These are phyloP conservation scores for Zoysia matrella DNA, from an alignment of 202 grass and related monocot species.

Conservation along the genomic window DNA sequence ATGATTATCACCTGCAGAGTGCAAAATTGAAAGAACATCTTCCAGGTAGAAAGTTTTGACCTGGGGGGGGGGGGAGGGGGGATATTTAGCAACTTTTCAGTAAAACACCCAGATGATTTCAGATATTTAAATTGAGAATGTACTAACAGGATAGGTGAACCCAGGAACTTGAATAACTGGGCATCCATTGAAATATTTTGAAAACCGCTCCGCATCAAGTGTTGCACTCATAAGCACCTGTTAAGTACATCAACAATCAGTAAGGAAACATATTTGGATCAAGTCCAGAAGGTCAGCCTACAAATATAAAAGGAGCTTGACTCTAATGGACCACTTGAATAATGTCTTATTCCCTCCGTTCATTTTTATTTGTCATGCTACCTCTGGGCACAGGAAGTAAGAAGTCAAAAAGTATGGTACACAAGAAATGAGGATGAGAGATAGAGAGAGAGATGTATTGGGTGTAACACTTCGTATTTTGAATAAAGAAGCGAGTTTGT, in stretches of 20 bases:
- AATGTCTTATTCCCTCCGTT: neutral
- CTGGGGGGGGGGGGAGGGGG: constrained; percentile 29
- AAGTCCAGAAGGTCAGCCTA: neutral
- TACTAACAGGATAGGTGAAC: constrained; percentile 92
- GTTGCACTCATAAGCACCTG: constrained; percentile 99
- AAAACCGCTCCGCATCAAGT: constrained; percentile 87
- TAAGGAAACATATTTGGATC: constrained; percentile 7
- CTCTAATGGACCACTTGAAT: neutral
- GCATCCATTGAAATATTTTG: constrained; percentile 91
- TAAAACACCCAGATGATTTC: constrained; percentile 33
- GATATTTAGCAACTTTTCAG: constrained; percentile 42
- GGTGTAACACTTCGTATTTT: too few relatives aligned
- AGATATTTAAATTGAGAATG: constrained; percentile 15
- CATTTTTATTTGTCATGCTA: too few relatives aligned
- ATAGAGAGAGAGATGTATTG: too few relatives aligned
- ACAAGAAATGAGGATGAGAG: too few relatives aligned
- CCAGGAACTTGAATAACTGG: constrained; percentile 95
- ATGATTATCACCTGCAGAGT: constrained; percentile 67
- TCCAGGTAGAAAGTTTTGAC: constrained; percentile 97
- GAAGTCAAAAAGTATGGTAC: too few relatives aligned
- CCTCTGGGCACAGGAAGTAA: too few relatives aligned
- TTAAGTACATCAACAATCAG: constrained; percentile 46
- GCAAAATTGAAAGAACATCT: constrained; percentile 89
- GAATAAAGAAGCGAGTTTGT: too few relatives aligned
- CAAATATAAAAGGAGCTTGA: neutral